Conservation (phyloP, 2,329 filamentous ascomycete species). For the Cylindrodendrum hubeiense region DNA sequence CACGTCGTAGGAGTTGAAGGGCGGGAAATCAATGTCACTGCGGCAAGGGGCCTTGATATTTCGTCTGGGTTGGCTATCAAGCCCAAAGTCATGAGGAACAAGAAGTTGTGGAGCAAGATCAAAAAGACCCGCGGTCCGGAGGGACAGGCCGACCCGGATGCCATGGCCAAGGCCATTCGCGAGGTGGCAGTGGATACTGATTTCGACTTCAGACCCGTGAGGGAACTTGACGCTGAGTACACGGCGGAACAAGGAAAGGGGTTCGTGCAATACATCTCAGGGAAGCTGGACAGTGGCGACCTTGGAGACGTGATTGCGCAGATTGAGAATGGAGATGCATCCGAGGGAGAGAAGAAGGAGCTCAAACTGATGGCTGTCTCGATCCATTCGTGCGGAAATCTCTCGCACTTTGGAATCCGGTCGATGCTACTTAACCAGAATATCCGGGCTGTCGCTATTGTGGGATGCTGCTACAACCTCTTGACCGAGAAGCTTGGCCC, state of each 20-base stretch:
- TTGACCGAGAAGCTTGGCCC: conserved; percentile 90
- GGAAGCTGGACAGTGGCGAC: conserved; percentile 79
- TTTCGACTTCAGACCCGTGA: conserved; percentile 62
- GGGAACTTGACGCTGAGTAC: conserved; percentile 64
- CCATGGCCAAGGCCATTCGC: conserved; percentile 48
- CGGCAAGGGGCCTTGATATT: conserved; percentile 88
- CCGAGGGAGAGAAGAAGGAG: conserved; percentile 47
- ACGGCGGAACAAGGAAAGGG: conserved; percentile 72
- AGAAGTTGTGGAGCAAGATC: conserved; percentile 77
- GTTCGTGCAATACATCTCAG: conserved; percentile 82
- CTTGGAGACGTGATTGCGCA: conserved; percentile 75
- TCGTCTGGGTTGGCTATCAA: conserved; percentile 81
- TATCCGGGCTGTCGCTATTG: conserved; percentile 91
- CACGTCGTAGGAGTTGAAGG: conserved; percentile 93
- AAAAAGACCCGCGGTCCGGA: conserved; percentile 54
- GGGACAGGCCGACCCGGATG: conserved; percentile 55
- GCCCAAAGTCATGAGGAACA: conserved; percentile 81
- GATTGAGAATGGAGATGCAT: conserved; percentile 56
- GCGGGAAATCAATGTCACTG: conserved; percentile 85
- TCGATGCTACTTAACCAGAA: conserved; percentile 86
- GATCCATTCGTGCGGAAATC: conserved; percentile 96
- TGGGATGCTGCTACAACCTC: conserved; percentile 98
- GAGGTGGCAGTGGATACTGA: conserved; percentile 50
- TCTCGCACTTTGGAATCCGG: conserved; percentile 93
- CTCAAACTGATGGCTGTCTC: conserved; percentile 86